A percentile compares a stretch with the other conserved stretches of the same genome.
Conservation (phyloP, 257 asterid genomes). For the Marsdenia floribunda region DNA sequence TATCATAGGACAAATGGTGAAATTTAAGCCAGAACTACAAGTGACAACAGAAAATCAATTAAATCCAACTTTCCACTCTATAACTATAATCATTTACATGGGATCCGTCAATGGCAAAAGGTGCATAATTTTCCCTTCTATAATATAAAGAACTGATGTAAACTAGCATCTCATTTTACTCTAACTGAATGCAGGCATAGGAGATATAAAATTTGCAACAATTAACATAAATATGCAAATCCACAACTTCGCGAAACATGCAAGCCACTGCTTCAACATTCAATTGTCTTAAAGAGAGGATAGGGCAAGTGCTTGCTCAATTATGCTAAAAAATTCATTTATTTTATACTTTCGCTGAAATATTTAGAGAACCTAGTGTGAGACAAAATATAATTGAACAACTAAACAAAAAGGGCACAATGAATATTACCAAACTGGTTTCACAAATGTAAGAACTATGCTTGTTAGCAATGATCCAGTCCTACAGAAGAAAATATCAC, state of each 20-base stretch:
- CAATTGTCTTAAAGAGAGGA: not conserved
- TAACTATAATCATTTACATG: not conserved
- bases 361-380: not conserved
- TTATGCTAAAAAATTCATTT: not conserved
- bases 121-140: not conserved
- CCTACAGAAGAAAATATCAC: constrained; percentile 35
- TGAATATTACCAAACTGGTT: constrained; percentile 36
- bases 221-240: not conserved
- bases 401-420: not conserved
- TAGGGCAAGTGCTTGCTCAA: not conserved
- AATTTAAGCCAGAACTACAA: not conserved
- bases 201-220: not conserved
- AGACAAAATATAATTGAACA: not conserved
- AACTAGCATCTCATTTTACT: not conserved
- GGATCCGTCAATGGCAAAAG: not conserved
- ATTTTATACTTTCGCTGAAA: not conserved
- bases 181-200: not conserved
- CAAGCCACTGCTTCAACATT: not conserved
- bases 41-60: not conserved
- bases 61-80: not conserved
- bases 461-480: constrained; percentile 39
- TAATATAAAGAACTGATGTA: not conserved
- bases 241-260: not conserved
- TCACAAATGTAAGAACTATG: constrained; percentile 28
- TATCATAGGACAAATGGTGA: not conserved